Base-by-base conservation (phyloP, 2,329 filamentous ascomycete species). In the Aspergillus pseudoterreus region DNA sequence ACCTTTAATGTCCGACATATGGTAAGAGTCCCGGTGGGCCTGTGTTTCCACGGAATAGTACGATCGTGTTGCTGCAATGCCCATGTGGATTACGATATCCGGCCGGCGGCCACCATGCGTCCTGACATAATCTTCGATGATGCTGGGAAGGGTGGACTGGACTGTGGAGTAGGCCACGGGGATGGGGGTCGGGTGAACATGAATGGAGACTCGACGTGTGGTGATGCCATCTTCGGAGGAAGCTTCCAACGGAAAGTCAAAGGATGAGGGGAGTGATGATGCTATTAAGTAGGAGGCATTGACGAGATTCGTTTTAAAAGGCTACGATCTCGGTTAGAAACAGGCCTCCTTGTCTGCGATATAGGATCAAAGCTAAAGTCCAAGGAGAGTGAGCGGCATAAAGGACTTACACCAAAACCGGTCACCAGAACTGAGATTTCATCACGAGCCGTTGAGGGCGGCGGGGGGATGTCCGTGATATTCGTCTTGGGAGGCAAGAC, bases 241-340 rank as follows among this genome's bases (percentile, higher is more conserved):
- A 43, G 65, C 17, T 9, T 53, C 45, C 17, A 60, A 55, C 3
- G 62, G 56, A 14, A 70, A 72, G 2, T 83, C 81, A 4, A 92
- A 79, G 59, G 81, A 79, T 2, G 79, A 69, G 3, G 89, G 85
- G n/a, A 95, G 81, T 17, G 75, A 76, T 22, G 77, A 78, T 45
- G 87, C 84, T 64, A 95, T 92, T 65, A 92, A 82, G 80, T 83
- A 92, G 3, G 90, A 90, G 8, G 90, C 89, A 66, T 95, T 95
- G 53, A 85, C 74, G 24, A 84, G 82, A 64, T 85, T 85, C 42
- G 85, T 77, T 61, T 86, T 84, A 70, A 95, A 95, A 1, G 90
- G 86, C 88, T 92, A 57, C 35, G 22, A 33, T 12, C n/a, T 22
- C n/a, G 22, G 51, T 50, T 15, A 54, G 52, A 12, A 39, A n/a